Base-by-base conservation (phyloP, 2,329 filamentous ascomycete genomes). In the Ophiocordyceps robertsii region DNA sequence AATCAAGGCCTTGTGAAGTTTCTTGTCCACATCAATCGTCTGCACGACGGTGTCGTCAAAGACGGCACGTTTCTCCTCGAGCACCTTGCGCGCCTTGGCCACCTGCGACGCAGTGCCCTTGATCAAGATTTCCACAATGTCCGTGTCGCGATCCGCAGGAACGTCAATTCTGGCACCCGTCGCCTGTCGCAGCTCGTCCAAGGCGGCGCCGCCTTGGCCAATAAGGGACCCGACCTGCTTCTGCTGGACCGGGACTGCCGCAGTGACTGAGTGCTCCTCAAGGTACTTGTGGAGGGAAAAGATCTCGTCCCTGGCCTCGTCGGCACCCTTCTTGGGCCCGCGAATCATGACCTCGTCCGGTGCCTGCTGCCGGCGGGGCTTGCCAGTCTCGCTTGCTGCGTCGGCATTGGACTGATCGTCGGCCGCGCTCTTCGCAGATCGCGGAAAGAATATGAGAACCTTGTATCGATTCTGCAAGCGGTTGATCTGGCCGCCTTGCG, bases 221-320 rank as follows among this genome's bases (percentile, higher is more conserved):
- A 98, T 96, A 49, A 98, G 68, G 16, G 85, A 90, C n/a, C 89
- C 88, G 44, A 98, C 72, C 61, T 96, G 89, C 64, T 80, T 89
- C 63, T 92, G 87, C 51, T 93, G 84, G 30, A 98, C 86, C 12
- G 83, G 80, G 13, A 98, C 79, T 12, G 78, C 82, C 14, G 82
- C 84, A 19, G 75, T 82, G 61, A 84, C 75, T 0, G 87, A 92
- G 59, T 89, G 89, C 58, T 96, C 90, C 61, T 86, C 80, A 38
- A 90, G 75, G 63, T 89, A 98, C 62, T 95, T 86, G 56, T 92
- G 73, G 40, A 96, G 72, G 47, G 82, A 89, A 49, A 90, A 76
- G 27, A 98, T 80, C 67, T 98, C 92, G 42, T 95, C 88, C 40
- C 89, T 82, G 42, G 90, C 89, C 54, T 86, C 81, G 58, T 96